Percentiles rank a stretch among this genome's conserved stretches.
Evolutionary conservation across 345 rosid genomes (phyloP).

Genomic region (Limnanthes douglasii): DNA sequence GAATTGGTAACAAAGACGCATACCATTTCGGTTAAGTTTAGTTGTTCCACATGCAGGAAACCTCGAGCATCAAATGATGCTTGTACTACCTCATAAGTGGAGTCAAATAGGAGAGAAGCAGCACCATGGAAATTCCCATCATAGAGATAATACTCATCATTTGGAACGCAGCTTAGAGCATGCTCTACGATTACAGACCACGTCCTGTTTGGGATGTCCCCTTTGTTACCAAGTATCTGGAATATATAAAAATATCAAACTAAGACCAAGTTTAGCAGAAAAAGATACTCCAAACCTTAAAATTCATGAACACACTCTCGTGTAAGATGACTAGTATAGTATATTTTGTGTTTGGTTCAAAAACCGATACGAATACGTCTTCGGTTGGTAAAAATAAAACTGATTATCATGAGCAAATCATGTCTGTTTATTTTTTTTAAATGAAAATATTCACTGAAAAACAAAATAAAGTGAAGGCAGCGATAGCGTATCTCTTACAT

Average conservation of each 20-base stretch:
- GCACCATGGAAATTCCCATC: slow-evolving; percentile 9
- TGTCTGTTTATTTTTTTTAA: neutral
- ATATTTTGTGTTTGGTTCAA: too few relatives aligned
- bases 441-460: neutral
- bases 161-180: slow-evolving; percentile 37
- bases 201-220: slow-evolving; percentile 20
- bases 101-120: slow-evolving; percentile 28
- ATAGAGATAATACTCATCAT: slow-evolving; percentile 31
- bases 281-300: too few relatives aligned
- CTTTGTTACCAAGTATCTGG: slow-evolving; percentile 42
- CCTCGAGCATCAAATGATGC: slow-evolving; percentile 22
- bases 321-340: too few relatives aligned
- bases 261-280: slow-evolving; percentile 3
- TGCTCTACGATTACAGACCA: slow-evolving; percentile 55
- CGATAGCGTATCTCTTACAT: slow-evolving; percentile 18
- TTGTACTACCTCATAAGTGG: slow-evolving; percentile 26
- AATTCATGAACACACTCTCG: too few relatives aligned
- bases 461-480: neutral
- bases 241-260: too few relatives aligned
- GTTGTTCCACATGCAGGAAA: slow-evolving; percentile 12
- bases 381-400: neutral
- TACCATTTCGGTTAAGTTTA: slow-evolving; percentile 24
- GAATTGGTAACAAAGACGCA: too few relatives aligned
- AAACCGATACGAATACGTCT: too few relatives aligned
- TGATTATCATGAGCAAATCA: neutral